Base-by-base conservation (phyloP, 2,329 filamentous ascomycete species). In the Clonostachys rosea region DNA sequence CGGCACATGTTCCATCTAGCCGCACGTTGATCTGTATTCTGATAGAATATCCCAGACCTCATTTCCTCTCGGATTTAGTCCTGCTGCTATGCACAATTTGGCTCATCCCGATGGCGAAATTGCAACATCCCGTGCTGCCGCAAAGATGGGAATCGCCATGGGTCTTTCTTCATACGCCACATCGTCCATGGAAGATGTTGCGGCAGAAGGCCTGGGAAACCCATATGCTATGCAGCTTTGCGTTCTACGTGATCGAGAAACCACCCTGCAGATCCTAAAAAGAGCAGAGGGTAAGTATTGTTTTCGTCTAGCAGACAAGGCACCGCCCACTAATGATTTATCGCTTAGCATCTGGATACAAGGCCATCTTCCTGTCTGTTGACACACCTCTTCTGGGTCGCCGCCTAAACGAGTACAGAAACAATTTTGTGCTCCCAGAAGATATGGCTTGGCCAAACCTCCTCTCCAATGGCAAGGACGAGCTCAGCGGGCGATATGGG, bases 341-440 rank as follows among this genome's bases (percentile, higher is more conserved):
- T 18, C 36, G 6, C 12, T 16, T 44, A 56, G 54, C 52, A 11
- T 35, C 52, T 18, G 74, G 75, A 1, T 69, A 76, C 17, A 71
- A 74, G 50, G 78, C 71, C 6, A 66, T 83, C 16, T 77, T 82
- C 51, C 64, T 83, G 4, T 83, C 80, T 0, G 72, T 83, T 12
- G 79, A 83, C 55, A 71, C 75, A 0, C 78, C 79, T 2, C 70
- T 81, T 11, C 69, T 76, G 3, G 79, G 79, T 4, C 42, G 54
- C 2, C 50, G 54, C 12, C 34, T 57, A 1, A 83, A 83, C 58
- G 66, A 76, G 44, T 69, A 73, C 50, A 68, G 69, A 30, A 65
- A 71, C 49, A 64, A 69, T 59, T 61, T 75, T 63, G 57, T 74
- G 2, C 67, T 65, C 44, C 74, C 75, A 10, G 74, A 81, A 43